Evolutionary conservation across 2,329 filamentous ascomycete species (phyloP).

Genomic region (Penicillium sp.): DNA sequence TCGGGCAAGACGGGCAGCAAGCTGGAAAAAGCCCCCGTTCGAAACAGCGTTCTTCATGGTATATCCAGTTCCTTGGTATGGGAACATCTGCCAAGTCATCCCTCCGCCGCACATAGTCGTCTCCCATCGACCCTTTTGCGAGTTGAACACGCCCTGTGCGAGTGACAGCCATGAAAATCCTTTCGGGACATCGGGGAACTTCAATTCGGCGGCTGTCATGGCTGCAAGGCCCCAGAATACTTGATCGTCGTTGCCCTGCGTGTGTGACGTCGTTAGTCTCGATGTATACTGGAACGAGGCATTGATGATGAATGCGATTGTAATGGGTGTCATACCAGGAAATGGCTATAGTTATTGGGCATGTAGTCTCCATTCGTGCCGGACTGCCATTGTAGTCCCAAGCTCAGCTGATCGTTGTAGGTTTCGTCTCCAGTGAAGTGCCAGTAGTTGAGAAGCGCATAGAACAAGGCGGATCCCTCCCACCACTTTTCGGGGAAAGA

Average conservation of each 20-base stretch:
- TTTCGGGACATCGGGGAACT: constrained; percentile 62
- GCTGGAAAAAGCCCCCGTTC: constrained; percentile 82
- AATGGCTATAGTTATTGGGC: constrained; percentile 43
- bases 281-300: neutral
- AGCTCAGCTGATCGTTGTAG: constrained; percentile 63
- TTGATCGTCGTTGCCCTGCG: constrained; percentile 69
- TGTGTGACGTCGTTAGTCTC: neutral
- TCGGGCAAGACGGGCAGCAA: constrained; percentile 74
- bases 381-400: constrained; percentile 39
- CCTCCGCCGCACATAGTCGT: constrained; percentile 69
- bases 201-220: constrained; percentile 68
- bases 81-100: constrained; percentile 79
- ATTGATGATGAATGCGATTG: neutral
- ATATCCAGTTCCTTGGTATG: constrained; percentile 77
- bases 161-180: constrained; percentile 57
- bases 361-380: constrained; percentile 43
- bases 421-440: constrained; percentile 66
- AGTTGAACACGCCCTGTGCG: constrained; percentile 72
- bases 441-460: constrained; percentile 71
- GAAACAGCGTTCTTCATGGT: constrained; percentile 82
- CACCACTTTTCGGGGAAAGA: constrained; percentile 74
- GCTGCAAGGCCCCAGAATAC: constrained; percentile 71
- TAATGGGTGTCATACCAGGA: constrained; percentile 19
- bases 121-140: constrained; percentile 72
- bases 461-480: constrained; percentile 71